These are phyloP conservation scores for Penicillium sp. DNA, from an alignment of 2,329 filamentous ascomycete species.

Conservation along the genomic window DNA sequence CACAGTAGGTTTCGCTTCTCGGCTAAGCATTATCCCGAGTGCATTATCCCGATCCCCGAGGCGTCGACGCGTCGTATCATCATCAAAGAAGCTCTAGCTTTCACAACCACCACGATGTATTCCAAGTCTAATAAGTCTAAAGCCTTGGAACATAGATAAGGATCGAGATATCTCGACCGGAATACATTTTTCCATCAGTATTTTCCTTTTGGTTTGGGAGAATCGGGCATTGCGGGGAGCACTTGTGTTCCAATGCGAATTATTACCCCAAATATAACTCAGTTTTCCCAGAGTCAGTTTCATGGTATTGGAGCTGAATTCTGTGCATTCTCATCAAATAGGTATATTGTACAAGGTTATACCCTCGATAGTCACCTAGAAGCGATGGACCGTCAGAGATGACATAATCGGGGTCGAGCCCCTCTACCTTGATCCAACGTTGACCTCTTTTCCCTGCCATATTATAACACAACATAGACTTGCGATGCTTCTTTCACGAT, in stretches of 20 bases:
- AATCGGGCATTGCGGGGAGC: too few species aligned
- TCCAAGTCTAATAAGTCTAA: too few species aligned
- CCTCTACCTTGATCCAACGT: not conserved
- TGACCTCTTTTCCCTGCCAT: not conserved
- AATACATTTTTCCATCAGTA: too few species aligned
- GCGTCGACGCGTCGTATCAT: too few species aligned
- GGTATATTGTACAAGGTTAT: not conserved
- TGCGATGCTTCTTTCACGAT: not conserved
- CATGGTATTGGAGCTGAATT: not conserved
- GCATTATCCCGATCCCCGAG: not conserved
- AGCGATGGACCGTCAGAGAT: not conserved
- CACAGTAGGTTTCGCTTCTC: conserved; percentile 16
- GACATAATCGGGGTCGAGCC: not conserved
- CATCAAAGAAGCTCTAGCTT: not conserved
- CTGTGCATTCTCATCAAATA: too few species aligned
- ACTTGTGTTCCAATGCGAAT: too few species aligned
- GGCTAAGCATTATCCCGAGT: conserved; percentile 34
- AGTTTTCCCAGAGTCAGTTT: not conserved
- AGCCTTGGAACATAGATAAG: too few species aligned
- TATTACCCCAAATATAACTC: too few species aligned
- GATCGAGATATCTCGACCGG: too few species aligned
- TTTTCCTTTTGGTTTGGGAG: too few species aligned
- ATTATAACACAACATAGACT: not conserved
- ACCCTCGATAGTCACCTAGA: not conserved
- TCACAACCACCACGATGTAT: too few species aligned